These are phyloP conservation scores for Jaenimonas drosophilae DNA, from an alignment of 208 protist genomes.

Conservation along the genomic window DNA sequence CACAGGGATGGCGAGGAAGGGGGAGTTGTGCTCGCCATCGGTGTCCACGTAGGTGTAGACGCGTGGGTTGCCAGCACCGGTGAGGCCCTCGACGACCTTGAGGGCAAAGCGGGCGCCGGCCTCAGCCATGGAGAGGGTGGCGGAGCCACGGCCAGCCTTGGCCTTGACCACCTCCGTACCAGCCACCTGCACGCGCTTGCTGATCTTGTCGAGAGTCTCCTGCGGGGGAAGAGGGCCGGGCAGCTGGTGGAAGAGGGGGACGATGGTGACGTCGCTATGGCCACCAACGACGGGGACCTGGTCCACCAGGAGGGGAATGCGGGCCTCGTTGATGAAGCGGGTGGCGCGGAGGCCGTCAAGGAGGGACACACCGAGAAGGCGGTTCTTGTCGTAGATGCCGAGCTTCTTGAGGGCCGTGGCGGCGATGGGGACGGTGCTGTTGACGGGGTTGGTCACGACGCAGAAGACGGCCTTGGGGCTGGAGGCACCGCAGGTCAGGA, in stretches of 20 bases:
- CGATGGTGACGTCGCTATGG: slow-evolving; percentile 93
- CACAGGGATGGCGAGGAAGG: slow-evolving; percentile 71
- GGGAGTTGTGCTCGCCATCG: slow-evolving; percentile 41
- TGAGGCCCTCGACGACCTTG: slow-evolving; percentile 58
- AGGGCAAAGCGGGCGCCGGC: slow-evolving; percentile 77
- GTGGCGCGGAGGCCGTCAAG: slow-evolving; percentile 90
- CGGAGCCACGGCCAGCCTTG: slow-evolving; percentile 92
- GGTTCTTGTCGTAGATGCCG: slow-evolving; percentile 82
- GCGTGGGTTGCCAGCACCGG: slow-evolving; percentile 39
- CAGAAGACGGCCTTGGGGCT: slow-evolving; percentile 89
- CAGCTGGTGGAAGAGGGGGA: slow-evolving; percentile 87
- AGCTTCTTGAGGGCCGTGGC: slow-evolving; percentile 87
- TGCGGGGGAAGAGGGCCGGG: slow-evolving; percentile 42
- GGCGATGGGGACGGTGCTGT: slow-evolving; percentile 94
- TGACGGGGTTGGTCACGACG: slow-evolving; percentile 96
- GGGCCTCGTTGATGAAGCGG: slow-evolving; percentile 86
- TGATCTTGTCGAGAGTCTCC: slow-evolving; percentile 52
- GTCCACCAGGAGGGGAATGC: slow-evolving; percentile 22
- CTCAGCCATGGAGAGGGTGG: slow-evolving; percentile 96
- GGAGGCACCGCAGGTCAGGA: slow-evolving; percentile 62
- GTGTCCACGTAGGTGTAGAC: slow-evolving; percentile 84
- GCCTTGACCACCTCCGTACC: slow-evolving; percentile 95
- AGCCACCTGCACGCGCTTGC: slow-evolving; percentile 88
- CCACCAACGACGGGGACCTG: slow-evolving; percentile 91
- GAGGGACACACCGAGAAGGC: slow-evolving; percentile 88